Percentiles rank a stretch among this genome's conserved stretches.
Conservation (phyloP, 495 filamentous ascomycete species). For the Xylaria intraflava region DNA sequence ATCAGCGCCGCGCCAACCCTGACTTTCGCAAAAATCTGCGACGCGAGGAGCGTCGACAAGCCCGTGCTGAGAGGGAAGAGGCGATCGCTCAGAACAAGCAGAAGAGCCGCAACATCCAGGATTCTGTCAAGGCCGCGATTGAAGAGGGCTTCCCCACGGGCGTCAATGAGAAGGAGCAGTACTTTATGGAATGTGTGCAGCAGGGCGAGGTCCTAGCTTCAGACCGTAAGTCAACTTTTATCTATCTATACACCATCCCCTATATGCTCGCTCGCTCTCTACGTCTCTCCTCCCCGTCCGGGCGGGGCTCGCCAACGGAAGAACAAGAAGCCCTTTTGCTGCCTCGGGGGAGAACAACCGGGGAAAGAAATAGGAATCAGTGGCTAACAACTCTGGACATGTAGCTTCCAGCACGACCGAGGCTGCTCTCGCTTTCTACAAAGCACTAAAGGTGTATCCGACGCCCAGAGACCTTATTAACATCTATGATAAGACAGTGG, state of each 20-base stretch:
- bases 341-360: constrained; percentile 6
- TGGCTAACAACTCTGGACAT: constrained; percentile 3
- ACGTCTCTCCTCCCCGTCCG: background rate
- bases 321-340: background rate
- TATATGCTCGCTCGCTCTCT: background rate
- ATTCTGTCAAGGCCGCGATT: constrained; percentile 67
- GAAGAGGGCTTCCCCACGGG: constrained; percentile 85
- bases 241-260: background rate
- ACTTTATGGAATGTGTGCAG: constrained; percentile 93
- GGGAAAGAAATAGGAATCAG: constrained; percentile 12
- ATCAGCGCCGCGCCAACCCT: constrained; percentile 78
- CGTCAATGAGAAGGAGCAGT: constrained; percentile 72
- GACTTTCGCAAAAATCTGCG: constrained; percentile 82
- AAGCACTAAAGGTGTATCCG: constrained; percentile 96
- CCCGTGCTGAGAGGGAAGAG: constrained; percentile 69
- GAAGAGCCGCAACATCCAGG: constrained; percentile 67
- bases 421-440: constrained; percentile 91
- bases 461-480: constrained; percentile 83
- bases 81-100: constrained; percentile 57
- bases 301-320: background rate
- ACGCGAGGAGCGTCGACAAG: constrained; percentile 70
- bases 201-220: constrained; percentile 68
- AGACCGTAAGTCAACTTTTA: constrained; percentile 33
- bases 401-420: constrained; percentile 68
- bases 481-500: constrained; percentile 97